Evolutionary conservation across 2,329 filamentous ascomycete genomes (phyloP).

Genomic region (Byssochlamys sp.): DNA sequence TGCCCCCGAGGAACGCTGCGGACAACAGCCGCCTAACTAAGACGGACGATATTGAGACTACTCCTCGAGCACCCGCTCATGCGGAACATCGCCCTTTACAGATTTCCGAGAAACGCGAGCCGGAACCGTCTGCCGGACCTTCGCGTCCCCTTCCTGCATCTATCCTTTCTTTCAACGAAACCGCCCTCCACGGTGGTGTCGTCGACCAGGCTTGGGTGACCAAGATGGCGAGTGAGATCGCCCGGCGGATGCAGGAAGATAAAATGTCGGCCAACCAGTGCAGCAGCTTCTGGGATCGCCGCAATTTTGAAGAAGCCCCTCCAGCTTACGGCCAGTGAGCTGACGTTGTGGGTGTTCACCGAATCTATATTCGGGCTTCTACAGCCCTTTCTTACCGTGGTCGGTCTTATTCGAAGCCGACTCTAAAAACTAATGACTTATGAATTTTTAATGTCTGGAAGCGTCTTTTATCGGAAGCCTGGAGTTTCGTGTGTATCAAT

Average conservation of each 20-base stretch:
- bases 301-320: constrained; percentile 28
- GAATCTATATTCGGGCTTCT: not conserved
- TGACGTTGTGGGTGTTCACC: not conserved
- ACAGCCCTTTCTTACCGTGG: not conserved
- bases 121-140: constrained; percentile 15
- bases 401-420: constrained; percentile 1
- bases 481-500: not conserved
- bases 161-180: constrained; percentile 27
- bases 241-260: constrained; percentile 73
- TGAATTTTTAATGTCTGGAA: constrained; percentile 8
- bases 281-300: constrained; percentile 29
- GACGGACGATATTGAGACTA: constrained; percentile 21
- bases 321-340: constrained; percentile 37
- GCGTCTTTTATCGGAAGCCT: constrained; percentile 3
- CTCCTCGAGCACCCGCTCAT: constrained; percentile 22
- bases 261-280: constrained; percentile 43
- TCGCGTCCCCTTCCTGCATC: constrained; percentile 22
- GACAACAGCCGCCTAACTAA: constrained; percentile 6
- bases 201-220: constrained; percentile 40
- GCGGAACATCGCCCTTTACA: constrained; percentile 8
- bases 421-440: constrained; percentile 11
- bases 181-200: constrained; percentile 22
- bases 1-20: constrained; percentile 10
- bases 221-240: constrained; percentile 85
- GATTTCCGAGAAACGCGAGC: constrained; percentile 18